Evolutionary conservation across 2,329 filamentous ascomycete genomes (phyloP).

Genomic region (Colletotrichum sublineola): DNA sequence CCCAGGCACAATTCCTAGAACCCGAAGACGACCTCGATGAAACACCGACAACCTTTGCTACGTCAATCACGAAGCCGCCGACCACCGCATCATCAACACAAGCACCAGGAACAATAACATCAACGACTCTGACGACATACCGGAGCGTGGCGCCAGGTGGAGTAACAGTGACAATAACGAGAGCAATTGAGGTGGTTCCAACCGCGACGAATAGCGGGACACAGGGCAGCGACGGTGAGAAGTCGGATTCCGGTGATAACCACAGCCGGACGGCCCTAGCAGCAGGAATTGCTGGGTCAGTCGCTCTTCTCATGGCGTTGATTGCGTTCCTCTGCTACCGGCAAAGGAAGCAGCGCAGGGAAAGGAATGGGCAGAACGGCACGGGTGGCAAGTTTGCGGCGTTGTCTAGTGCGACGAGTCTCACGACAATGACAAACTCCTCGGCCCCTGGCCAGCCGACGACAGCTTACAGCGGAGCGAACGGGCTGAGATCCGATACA

Average conservation of each 20-base stretch:
- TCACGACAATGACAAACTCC: constrained; percentile 34
- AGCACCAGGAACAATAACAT: constrained; percentile 1
- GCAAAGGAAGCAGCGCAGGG: constrained; percentile 23
- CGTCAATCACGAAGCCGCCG: constrained; percentile 7
- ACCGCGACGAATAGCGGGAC: constrained; percentile 24
- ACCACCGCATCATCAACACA: not conserved
- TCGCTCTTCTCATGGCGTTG: not conserved
- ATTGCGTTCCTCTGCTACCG: constrained; percentile 36
- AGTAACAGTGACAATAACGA: constrained; percentile 36
- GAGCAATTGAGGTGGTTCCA: constrained; percentile 21
- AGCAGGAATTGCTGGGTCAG: constrained; percentile 18
- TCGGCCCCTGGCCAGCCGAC: constrained; percentile 22
- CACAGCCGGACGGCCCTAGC: constrained; percentile 4
- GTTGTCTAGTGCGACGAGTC: constrained; percentile 37
- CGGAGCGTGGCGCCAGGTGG: constrained; percentile 32
- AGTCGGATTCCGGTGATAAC: not conserved
- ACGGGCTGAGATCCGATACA: constrained; percentile 6
- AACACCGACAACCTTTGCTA: constrained; percentile 4
- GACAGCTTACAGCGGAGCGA: constrained; percentile 22
- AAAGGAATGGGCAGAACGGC: constrained; percentile 9
- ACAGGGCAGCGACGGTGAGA: not conserved
- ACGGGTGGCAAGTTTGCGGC: constrained; percentile 32
- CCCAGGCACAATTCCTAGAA: constrained; percentile 57
- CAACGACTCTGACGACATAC: constrained; percentile 26
- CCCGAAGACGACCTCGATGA: constrained; percentile 31